These are phyloP conservation scores for Trypanosoma avium DNA, from an alignment of 208 protist genomes.

Conservation along the genomic window DNA sequence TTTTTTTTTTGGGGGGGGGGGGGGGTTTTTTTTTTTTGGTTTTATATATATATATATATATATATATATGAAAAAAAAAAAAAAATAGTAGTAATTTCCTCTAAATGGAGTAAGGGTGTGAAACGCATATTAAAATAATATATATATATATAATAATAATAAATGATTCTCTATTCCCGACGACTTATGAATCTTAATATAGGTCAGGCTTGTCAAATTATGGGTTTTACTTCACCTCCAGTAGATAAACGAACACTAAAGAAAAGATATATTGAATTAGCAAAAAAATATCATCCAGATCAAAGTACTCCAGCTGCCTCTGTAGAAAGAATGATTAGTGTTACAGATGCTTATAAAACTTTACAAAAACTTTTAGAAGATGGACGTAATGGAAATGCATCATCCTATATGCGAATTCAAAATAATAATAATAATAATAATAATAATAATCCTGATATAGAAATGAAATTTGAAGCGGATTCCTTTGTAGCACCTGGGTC, in stretches of 20 bases:
- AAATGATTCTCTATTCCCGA: slow-evolving; percentile 39
- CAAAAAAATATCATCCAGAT: slow-evolving; percentile 78
- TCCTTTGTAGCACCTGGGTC: slow-evolving; percentile 58
- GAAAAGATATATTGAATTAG: slow-evolving; percentile 64
- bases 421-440: neutral
- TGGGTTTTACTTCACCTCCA: slow-evolving; percentile 61
- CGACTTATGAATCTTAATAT: slow-evolving; percentile 43
- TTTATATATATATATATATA: neutral
- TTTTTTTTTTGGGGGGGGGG: slow-evolving; percentile 11
- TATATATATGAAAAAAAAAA: neutral
- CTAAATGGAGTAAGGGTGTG: neutral
- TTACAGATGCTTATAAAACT: slow-evolving; percentile 72
- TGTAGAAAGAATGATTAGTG: slow-evolving; percentile 48
- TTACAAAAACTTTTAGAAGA: slow-evolving; percentile 59
- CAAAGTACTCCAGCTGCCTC: slow-evolving; percentile 38
- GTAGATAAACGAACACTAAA: slow-evolving; percentile 57
- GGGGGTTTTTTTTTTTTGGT: neutral
- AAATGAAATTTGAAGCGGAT: slow-evolving; percentile 40
- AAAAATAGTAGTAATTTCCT: neutral
- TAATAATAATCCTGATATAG: neutral
- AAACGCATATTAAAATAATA: neutral
- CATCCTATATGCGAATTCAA: neutral
- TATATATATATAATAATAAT: neutral
- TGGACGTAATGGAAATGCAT: neutral
- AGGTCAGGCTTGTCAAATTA: slow-evolving; percentile 51